These are phyloP conservation scores for Tolypocladium pustulatum DNA, from an alignment of 2,329 filamentous ascomycete genomes.

Conservation along the genomic window DNA sequence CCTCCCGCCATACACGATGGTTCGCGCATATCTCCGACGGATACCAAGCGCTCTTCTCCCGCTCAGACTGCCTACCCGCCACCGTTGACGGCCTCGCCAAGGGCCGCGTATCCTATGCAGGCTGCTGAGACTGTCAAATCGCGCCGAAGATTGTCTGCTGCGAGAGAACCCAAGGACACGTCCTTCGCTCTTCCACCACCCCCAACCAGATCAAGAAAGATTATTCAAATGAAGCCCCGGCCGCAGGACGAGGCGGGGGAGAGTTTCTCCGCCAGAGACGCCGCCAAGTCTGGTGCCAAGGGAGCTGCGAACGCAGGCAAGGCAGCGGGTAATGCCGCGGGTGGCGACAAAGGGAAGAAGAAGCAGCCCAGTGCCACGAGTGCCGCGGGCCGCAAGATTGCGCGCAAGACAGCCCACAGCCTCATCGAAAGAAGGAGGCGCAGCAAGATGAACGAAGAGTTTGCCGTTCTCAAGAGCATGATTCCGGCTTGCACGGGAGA, in stretches of 20 bases:
- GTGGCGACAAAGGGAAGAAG: constrained; percentile 46
- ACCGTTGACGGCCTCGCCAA: constrained; percentile 11
- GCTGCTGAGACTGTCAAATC: constrained; percentile 41
- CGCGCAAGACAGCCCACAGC: constrained; percentile 91
- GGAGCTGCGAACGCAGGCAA: constrained; percentile 10
- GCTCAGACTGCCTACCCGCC: constrained; percentile 4
- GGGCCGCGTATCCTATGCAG: constrained; percentile 32
- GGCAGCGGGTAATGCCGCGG: constrained; percentile 6
- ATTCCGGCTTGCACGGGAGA: constrained; percentile 93
- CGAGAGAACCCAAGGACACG: constrained; percentile 39
- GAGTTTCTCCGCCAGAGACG: constrained; percentile 12
- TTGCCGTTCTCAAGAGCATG: constrained; percentile 85
- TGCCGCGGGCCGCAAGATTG: constrained; percentile 86
- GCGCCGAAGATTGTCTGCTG: constrained; percentile 39
- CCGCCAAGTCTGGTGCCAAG: constrained; percentile 12
- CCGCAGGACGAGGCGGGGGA: constrained; percentile 27
- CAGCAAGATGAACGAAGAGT: constrained; percentile 99
- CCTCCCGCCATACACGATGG: constrained; percentile 57
- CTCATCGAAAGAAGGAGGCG: constrained; percentile 81
- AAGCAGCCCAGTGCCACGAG: constrained; percentile 69
- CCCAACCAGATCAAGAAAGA: constrained; percentile 84
- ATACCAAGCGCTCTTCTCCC: constrained; percentile 20
- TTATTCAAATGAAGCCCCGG: constrained; percentile 91
- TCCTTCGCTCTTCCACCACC: constrained; percentile 80
- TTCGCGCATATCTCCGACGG: constrained; percentile 26